Conservation (phyloP, 2,329 filamentous ascomycete species). For the Dichotomopilus funicola region DNA sequence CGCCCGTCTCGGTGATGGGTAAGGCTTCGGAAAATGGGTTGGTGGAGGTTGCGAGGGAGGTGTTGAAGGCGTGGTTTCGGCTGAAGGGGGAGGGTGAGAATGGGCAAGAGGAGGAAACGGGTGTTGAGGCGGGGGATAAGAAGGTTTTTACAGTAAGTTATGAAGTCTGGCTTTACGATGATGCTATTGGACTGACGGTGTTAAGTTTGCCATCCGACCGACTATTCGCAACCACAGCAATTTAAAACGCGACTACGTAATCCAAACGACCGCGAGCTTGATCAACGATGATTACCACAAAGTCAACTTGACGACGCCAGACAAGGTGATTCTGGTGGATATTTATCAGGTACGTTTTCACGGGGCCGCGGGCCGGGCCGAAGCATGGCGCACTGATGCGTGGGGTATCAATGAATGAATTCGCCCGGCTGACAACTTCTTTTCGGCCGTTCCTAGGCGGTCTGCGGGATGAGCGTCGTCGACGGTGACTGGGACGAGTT, state of each 20-base stretch:
- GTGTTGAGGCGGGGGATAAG: background rate
- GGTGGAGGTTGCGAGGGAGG: constrained; percentile 55
- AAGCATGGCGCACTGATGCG: no score
- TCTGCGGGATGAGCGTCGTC: constrained; percentile 75
- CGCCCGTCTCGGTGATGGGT: constrained; percentile 46
- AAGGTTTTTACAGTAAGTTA: constrained; percentile 36
- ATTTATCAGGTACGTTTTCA: constrained; percentile 61
- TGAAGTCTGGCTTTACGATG: background rate
- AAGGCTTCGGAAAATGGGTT: constrained; percentile 66
- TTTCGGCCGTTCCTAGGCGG: constrained; percentile 34
- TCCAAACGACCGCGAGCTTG: constrained; percentile 61
- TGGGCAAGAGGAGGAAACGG: background rate
- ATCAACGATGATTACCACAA: constrained; percentile 59
- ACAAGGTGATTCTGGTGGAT: constrained; percentile 73
- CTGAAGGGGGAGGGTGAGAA: constrained; percentile 29
- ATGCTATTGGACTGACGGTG: background rate
- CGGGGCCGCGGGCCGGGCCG: no score
- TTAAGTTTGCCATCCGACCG: constrained; percentile 76
- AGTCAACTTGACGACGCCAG: constrained; percentile 70
- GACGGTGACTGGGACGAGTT: constrained; percentile 65
- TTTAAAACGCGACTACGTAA: constrained; percentile 61
- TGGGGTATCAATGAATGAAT: no score
- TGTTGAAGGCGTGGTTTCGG: constrained; percentile 58
- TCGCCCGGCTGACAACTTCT: no score
- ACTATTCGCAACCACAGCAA: constrained; percentile 66